These are phyloP conservation scores for Parietichytrium sp. DNA, from an alignment of 108 stramenopile species.

Conservation along the genomic window DNA sequence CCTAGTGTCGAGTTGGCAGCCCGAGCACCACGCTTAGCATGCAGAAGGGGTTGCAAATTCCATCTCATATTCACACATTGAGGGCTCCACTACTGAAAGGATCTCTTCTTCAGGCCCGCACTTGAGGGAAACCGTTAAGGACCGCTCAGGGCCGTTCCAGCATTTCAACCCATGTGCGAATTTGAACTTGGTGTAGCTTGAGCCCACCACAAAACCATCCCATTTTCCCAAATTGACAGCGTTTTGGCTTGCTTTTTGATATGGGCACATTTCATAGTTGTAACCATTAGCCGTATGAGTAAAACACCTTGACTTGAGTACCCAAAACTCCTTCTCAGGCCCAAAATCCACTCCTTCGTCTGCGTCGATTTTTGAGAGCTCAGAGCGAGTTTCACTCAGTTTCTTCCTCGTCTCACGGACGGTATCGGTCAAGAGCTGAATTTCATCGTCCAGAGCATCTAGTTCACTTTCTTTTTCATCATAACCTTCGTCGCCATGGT, in stretches of 20 bases:
- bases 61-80: constrained; percentile 55
- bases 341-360: background rate
- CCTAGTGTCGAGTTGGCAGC: too few relatives aligned
- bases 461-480: background rate
- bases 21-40: too few relatives aligned
- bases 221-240: background rate
- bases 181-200: constrained; percentile 25
- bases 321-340: background rate
- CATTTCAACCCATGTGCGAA: constrained; percentile 49
- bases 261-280: constrained; percentile 28
- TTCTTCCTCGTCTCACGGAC: too few relatives aligned
- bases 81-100: constrained; percentile 53
- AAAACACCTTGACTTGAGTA: background rate
- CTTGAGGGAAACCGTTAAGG: constrained; percentile 49
- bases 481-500: background rate
- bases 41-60: constrained; percentile 54
- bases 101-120: constrained; percentile 53
- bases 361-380: background rate
- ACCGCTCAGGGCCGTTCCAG: constrained; percentile 56
- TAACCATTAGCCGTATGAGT: background rate
- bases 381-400: background rate
- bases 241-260: background rate
- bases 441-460: background rate
- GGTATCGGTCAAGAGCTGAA: too few relatives aligned
- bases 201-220: background rate